phyloP scores from a whole-genome alignment of 2,329 filamentous ascomycete species.

The Fusarium torulosum region DNA sequence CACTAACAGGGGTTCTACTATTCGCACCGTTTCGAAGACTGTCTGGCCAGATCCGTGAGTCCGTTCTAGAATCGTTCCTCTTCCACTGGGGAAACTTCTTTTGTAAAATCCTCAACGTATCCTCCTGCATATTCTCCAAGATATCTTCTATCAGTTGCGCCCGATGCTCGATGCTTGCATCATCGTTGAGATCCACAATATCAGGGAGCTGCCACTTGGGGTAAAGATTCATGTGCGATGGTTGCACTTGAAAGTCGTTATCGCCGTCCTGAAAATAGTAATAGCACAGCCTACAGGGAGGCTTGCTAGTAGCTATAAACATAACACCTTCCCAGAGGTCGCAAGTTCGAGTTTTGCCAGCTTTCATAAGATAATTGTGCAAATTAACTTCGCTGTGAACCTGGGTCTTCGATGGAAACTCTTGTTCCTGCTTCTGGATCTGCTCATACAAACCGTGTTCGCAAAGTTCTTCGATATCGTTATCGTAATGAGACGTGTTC shows the following conservation, averaged over 20 bases:
- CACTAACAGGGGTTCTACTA: background rate
- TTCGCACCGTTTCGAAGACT: conserved; percentile 1
- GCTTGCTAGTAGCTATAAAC: conserved; percentile 20
- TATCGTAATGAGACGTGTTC: background rate
- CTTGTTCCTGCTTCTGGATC: background rate
- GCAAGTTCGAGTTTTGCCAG: conserved; percentile 2
- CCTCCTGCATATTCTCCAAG: conserved; percentile 4
- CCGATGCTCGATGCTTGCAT: background rate
- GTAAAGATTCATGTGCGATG: conserved; percentile 13
- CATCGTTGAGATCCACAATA: background rate
- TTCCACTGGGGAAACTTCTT: conserved; percentile 8
- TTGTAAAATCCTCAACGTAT: background rate
- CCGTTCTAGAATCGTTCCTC: conserved; percentile 11
- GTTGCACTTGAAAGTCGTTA: conserved; percentile 11
- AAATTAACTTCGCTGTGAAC: conserved; percentile 13
- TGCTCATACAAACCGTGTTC: background rate
- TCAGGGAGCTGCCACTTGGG: conserved; percentile 9
- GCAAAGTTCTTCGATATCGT: conserved; percentile 5
- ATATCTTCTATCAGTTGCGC: conserved; percentile 9
- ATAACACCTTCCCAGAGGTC: conserved; percentile 7
- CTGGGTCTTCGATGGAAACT: conserved; percentile 5
- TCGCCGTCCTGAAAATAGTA: conserved; percentile 12
- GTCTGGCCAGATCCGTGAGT: background rate
- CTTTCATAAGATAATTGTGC: conserved; percentile 3
- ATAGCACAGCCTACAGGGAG: conserved; percentile 9